Conservation (phyloP, 768 basidiomycete species). For the Leccinellum albellum region DNA sequence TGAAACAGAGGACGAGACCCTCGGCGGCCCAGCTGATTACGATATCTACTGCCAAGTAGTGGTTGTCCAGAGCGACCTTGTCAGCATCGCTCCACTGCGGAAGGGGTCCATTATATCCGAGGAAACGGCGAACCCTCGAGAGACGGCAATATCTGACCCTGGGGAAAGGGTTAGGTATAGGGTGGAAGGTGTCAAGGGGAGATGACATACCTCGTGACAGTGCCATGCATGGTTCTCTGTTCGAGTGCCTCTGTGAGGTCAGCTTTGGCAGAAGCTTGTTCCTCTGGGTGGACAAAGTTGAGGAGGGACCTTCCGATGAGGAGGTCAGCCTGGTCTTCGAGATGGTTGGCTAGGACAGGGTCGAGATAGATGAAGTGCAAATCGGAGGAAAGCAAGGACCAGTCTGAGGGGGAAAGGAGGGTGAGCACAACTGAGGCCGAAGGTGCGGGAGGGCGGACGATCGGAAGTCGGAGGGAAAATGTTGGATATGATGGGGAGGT, state of each 20-base stretch:
- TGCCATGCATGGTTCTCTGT: constrained; percentile 74
- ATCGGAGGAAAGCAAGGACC: constrained; percentile 74
- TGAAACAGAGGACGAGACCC: constrained; percentile 82
- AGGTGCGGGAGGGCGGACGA: constrained; percentile 16
- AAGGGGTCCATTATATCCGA: constrained; percentile 62
- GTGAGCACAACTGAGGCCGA: constrained; percentile 20
- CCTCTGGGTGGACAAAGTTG: constrained; percentile 81
- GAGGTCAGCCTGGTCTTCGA: constrained; percentile 63
- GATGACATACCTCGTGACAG: constrained; percentile 63
- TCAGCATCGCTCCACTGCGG: constrained; percentile 61
- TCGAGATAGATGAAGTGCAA: constrained; percentile 81
- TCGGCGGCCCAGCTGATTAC: constrained; percentile 89
- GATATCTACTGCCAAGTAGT: constrained; percentile 86
- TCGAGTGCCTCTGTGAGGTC: constrained; percentile 75
- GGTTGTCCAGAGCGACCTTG: constrained; percentile 61
- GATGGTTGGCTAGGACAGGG: constrained; percentile 71
- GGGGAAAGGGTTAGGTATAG: constrained; percentile 21
- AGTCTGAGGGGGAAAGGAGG: constrained; percentile 47
- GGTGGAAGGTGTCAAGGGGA: constrained; percentile 7
- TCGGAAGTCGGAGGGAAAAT: constrained; percentile 17
- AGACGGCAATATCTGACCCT: constrained; percentile 81
- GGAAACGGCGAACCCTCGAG: constrained; percentile 62
- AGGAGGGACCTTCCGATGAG: constrained; percentile 71
- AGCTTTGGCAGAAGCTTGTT: constrained; percentile 65
- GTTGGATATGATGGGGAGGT: constrained; percentile 6